phyloP scores from a whole-genome alignment of 306 rosid species.

The Casuarina glauca region DNA sequence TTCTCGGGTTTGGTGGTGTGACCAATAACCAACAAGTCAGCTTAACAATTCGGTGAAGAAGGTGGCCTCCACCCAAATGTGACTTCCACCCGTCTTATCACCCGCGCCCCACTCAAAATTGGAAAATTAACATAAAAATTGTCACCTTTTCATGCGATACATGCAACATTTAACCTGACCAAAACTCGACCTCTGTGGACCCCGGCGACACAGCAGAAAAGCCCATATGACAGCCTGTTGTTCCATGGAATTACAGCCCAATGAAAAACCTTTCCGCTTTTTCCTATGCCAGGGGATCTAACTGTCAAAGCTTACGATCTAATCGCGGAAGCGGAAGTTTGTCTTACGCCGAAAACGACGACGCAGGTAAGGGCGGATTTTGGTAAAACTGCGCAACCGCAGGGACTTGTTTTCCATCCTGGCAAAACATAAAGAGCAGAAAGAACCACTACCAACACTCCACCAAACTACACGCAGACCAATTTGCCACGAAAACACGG shows the following conservation, averaged over 20 bases:
- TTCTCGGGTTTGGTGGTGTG: neutral
- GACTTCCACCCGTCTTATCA: neutral
- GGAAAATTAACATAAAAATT: neutral
- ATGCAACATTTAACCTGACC: conserved; percentile 11
- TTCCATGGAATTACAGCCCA: conserved; percentile 22
- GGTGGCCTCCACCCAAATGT: conserved; percentile 35
- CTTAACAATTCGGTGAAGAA: conserved; percentile 25
- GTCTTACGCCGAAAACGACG: conserved; percentile 28
- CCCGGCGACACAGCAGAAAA: conserved; percentile 9
- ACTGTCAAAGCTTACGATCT: conserved; percentile 19
- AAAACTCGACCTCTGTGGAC: conserved; percentile 2
- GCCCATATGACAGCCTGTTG: conserved; percentile 43
- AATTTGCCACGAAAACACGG: conserved; percentile 80
- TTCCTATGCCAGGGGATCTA: conserved; percentile 13
- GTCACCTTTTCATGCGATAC: conserved; percentile 2
- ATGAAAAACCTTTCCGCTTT: conserved; percentile 19
- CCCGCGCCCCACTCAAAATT: neutral
- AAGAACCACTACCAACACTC: conserved; percentile 52
- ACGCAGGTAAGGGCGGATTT: neutral
- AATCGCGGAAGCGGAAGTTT: neutral
- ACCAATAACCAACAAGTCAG: conserved; percentile 23
- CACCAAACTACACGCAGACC: conserved; percentile 51
- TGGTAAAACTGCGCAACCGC: conserved; percentile 20
- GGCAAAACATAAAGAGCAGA: conserved; percentile 39
- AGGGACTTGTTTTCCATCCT: conserved; percentile 24